Base-by-base conservation (phyloP, 176 grass and related monocot genomes). In the Eragrostis nindensis region DNA sequence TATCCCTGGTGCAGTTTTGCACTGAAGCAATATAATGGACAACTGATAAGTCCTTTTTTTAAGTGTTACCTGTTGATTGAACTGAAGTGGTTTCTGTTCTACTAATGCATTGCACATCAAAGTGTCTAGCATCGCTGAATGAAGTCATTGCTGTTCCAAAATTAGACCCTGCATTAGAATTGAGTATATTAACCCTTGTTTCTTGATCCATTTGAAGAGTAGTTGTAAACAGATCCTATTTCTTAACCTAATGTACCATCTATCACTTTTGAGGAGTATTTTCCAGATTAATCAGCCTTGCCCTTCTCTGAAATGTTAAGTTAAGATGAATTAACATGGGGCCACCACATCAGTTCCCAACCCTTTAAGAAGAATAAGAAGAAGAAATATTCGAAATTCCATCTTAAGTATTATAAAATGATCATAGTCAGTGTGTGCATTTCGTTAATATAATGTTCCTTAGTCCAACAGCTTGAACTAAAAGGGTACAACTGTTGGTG, bases 31-130 rank as follows among this genome's bases (percentile, higher is more conserved):
- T 66, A 24, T 65, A 67, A 21, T 27, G 70, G 27, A 57, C 61
- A 18, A 29, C 42, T 68, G 26, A 8, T 44, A 74, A 50, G 70
- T 86, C 53, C 18, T 61, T 76, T 61, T 76, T 46, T 49, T 17
- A 66, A 71, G n/a, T 40, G 66, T 64, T 22, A 22, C 57, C 22
- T 76, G 71, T 70, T 76, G 17, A 49, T 76, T 87, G 43, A 76
- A 69, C 54, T 62, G n/a, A 68, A 68, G 24, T 70, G 30, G 41
- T 81, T 43, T 62, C 8, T 78, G 43, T 17, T 52, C 54, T 16
- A 64, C 32, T 66, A 42, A 73, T 39, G 30, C 40, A 36, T 17
- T 63, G 41, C 50, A 47, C 49, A 56, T 60, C 7, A 60, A 44
- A 42, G 32, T 57, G 11, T 32, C 1, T 22, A 45, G 10, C 3